Evolutionary conservation across 1,284 basidiomycete species (phyloP).

Genomic region (Melampsora abietis-canadensis): DNA sequence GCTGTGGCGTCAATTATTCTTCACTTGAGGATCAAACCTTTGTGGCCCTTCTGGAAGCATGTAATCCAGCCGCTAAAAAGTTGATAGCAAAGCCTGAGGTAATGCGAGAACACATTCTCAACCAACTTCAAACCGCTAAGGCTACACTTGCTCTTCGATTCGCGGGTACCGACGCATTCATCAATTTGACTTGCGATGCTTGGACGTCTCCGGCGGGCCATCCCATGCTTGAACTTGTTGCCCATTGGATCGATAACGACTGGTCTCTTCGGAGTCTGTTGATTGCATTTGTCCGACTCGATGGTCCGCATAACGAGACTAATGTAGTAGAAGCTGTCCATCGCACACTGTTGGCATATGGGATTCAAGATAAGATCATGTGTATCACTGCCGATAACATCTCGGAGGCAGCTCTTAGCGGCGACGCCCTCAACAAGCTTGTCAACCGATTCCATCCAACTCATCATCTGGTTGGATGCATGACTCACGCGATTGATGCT

Average conservation of each 20-base stretch:
- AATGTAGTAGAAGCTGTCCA: not conserved
- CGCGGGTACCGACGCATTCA: not conserved
- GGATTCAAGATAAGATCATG: not conserved
- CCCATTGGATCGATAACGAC: constrained; percentile 3
- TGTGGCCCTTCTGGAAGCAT: not conserved
- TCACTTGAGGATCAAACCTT: constrained; percentile 6
- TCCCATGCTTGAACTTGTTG: constrained; percentile 8
- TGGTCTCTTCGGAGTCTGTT: not conserved
- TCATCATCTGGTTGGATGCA: not conserved
- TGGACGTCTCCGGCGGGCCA: constrained; percentile 9
- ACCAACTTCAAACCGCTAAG: not conserved
- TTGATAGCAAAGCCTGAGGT: not conserved
- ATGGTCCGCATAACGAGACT: not conserved
- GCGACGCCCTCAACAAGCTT: not conserved
- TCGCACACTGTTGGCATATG: not conserved
- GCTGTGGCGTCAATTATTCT: not conserved
- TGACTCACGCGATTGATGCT: not conserved
- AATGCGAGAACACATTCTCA: constrained; percentile 3
- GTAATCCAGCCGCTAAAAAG: not conserved
- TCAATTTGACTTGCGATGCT: constrained; percentile 1
- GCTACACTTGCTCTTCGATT: not conserved
- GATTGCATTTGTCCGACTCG: constrained; percentile 4
- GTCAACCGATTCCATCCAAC: constrained; percentile 6
- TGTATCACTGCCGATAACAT: not conserved
- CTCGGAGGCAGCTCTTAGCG: not conserved